Evolutionary conservation across 768 basidiomycete genomes (phyloP).

Genomic region (Rhizopogon roseolus): DNA sequence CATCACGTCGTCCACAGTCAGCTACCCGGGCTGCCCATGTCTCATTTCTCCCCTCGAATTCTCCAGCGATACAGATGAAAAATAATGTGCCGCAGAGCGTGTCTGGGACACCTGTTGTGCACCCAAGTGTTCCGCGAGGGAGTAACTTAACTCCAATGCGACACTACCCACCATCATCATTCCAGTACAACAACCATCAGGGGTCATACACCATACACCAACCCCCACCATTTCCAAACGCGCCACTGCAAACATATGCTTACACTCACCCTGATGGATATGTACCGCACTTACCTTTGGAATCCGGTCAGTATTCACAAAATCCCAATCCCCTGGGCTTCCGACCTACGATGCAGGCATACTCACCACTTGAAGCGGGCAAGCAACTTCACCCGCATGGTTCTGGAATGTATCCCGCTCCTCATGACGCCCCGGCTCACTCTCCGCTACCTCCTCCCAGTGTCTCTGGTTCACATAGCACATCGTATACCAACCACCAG

Average conservation of each 20-base stretch:
- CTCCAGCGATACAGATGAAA: neutral
- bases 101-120: neutral
- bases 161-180: conserved; percentile 23
- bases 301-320: conserved; percentile 34
- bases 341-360: conserved; percentile 31
- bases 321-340: conserved; percentile 38
- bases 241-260: conserved; percentile 28
- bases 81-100: neutral
- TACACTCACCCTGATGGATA: conserved; percentile 30
- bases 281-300: conserved; percentile 30
- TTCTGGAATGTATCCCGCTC: conserved; percentile 12
- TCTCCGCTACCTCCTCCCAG: conserved; percentile 14
- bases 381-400: conserved; percentile 32
- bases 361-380: conserved; percentile 33
- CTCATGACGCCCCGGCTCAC: conserved; percentile 15
- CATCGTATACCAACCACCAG: conserved; percentile 18
- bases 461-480: conserved; percentile 13
- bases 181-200: conserved; percentile 30
- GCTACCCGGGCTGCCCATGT: conserved; percentile 3
- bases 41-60: neutral
- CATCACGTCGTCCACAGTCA: neutral
- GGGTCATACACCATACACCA: conserved; percentile 48
- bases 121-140: neutral
- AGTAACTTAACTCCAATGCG: conserved; percentile 8
- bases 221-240: conserved; percentile 19